Percentiles rank a stretch among this genome's conserved stretches.
These are phyloP conservation scores for Pseudogymnoascus sp. DNA, from an alignment of 2,329 filamentous ascomycete genomes.

Conservation along the genomic window DNA sequence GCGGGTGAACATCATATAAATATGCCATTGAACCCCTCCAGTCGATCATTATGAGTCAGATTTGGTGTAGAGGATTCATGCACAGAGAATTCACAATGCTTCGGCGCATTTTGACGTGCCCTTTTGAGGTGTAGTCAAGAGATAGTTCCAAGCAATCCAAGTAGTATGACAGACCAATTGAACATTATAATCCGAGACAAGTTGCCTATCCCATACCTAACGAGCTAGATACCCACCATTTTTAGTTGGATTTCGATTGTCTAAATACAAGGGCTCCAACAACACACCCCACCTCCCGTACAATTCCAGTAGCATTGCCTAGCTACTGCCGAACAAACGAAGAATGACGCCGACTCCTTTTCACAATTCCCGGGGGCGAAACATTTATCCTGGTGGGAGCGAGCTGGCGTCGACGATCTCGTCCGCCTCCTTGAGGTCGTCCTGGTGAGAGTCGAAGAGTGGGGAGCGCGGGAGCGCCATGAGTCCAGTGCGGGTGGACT, in stretches of 20 bases:
- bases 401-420: constrained; percentile 93
- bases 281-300: constrained; percentile 1
- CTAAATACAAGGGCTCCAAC: constrained; percentile 5
- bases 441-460: constrained; percentile 65
- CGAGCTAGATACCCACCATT: not conserved
- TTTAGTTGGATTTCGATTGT: not conserved
- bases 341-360: constrained; percentile 11
- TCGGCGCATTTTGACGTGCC: not conserved
- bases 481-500: constrained; percentile 88
- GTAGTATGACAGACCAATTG: constrained; percentile 3
- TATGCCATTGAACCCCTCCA: not conserved
- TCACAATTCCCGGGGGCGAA: not conserved
- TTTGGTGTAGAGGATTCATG: no score
- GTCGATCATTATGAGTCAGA: not conserved
- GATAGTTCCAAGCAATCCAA: not conserved
- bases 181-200: constrained; percentile 10
- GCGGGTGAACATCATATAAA: not conserved
- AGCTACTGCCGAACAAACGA: constrained; percentile 4
- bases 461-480: constrained; percentile 96
- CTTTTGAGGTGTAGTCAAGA: not conserved
- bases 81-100: not conserved
- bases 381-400: constrained; percentile 73
- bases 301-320: not conserved
- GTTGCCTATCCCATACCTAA: constrained; percentile 7
- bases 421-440: constrained; percentile 75